A percentile compares a stretch with the other conserved stretches of the same genome.
These are phyloP conservation scores for Alternaria angustiovoidea DNA, from an alignment of 2,329 filamentous ascomycete genomes.

Conservation along the genomic window DNA sequence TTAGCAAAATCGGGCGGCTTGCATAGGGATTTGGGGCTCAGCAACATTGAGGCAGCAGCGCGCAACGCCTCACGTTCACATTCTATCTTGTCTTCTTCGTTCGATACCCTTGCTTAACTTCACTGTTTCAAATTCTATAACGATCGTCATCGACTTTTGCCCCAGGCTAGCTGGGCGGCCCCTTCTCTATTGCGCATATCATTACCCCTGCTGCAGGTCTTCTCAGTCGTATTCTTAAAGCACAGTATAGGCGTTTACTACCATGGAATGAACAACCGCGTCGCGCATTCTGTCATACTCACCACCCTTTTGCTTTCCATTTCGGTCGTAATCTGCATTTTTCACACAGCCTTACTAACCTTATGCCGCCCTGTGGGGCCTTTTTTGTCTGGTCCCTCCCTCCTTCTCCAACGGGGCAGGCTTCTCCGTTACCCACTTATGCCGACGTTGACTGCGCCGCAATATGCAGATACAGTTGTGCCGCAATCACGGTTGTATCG, in stretches of 20 bases:
- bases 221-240: neutral
- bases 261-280: neutral
- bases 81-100: constrained; percentile 8
- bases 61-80: constrained; percentile 2
- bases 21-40: constrained; percentile 9
- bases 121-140: constrained; percentile 4
- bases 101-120: constrained; percentile 20
- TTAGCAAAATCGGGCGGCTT: constrained; percentile 11
- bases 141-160: neutral
- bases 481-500: constrained; percentile 24
- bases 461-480: constrained; percentile 16
- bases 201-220: constrained; percentile 1
- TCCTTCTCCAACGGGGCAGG: constrained; percentile 9
- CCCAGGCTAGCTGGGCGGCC: neutral
- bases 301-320: neutral
- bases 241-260: neutral
- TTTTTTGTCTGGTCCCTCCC: constrained; percentile 1
- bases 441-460: constrained; percentile 16
- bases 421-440: constrained; percentile 8
- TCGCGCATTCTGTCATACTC: neutral
- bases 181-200: neutral
- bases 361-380: constrained; percentile 6
- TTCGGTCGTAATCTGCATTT: constrained; percentile 1
- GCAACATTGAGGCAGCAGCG: neutral
- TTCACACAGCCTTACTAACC: neutral